Percentiles rank a stretch among this genome's conserved stretches.
These are phyloP conservation scores for Penicillium sp. DNA, from an alignment of 2,329 filamentous ascomycete species.

Conservation along the genomic window DNA sequence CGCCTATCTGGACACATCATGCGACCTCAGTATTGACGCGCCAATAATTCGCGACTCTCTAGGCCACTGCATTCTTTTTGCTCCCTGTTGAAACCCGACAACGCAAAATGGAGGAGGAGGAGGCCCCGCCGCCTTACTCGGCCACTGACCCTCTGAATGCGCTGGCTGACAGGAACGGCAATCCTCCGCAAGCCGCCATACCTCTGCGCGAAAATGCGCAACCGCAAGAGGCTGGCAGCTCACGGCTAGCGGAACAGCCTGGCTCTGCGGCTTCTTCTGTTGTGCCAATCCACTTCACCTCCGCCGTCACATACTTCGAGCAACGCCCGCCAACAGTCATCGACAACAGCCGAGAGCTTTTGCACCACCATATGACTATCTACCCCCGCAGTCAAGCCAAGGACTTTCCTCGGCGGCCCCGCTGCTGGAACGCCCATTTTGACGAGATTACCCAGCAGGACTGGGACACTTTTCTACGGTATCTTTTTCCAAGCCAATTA, in stretches of 20 bases:
- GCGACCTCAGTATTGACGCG: slow-evolving; percentile 14
- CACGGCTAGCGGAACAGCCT: slow-evolving; percentile 11
- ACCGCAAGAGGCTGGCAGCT: slow-evolving; percentile 14
- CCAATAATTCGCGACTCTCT: slow-evolving; percentile 4
- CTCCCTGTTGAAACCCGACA: slow-evolving; percentile 1
- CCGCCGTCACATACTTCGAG: slow-evolving; percentile 37
- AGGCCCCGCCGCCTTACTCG: slow-evolving; percentile 42
- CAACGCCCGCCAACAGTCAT: slow-evolving; percentile 30
- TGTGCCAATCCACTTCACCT: slow-evolving; percentile 33
- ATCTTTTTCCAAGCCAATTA: slow-evolving; percentile 40
- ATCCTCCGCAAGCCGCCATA: slow-evolving; percentile 14
- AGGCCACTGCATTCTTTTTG: slow-evolving; percentile 3
- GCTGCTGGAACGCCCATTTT: slow-evolving; percentile 36
- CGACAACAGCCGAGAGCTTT: slow-evolving; percentile 22
- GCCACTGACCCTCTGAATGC: slow-evolving; percentile 36
- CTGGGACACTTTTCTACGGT: slow-evolving; percentile 43
- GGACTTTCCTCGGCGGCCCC: slow-evolving; percentile 41
- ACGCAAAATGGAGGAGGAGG: slow-evolving; percentile 34
- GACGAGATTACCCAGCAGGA: slow-evolving; percentile 39
- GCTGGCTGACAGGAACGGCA: slow-evolving; percentile 21
- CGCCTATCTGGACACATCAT: slow-evolving; percentile 20
- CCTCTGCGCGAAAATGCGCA: slow-evolving; percentile 18
- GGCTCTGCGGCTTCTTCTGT: slow-evolving; percentile 10
- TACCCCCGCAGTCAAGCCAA: slow-evolving; percentile 40
- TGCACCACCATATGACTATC: slow-evolving; percentile 39